Evolutionary conservation across 306 rosid species (phyloP).

Genomic region (Acacia acuminata): DNA sequence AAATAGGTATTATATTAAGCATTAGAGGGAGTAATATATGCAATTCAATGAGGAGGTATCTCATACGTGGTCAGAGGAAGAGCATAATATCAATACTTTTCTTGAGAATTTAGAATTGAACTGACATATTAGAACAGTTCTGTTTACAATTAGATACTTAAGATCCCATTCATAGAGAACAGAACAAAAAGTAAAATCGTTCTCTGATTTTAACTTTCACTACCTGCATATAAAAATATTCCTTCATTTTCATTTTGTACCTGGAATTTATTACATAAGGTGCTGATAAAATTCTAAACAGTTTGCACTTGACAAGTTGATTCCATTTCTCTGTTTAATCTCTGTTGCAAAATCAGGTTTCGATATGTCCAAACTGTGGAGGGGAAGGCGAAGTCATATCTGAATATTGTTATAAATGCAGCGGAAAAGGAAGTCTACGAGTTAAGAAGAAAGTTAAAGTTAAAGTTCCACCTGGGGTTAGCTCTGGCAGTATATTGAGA

Average conservation of each 20-base stretch:
- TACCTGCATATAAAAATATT: constrained; percentile 14
- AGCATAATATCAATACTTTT: not conserved
- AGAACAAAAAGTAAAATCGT: not conserved
- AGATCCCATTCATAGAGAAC: not conserved
- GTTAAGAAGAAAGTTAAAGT: constrained; percentile 87
- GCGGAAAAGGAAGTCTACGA: constrained; percentile 82
- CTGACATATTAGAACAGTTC: not conserved
- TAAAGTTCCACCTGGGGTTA: constrained; percentile 93
- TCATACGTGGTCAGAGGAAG: not conserved
- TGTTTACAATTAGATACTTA: not conserved
- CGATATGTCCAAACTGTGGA: constrained; percentile 87
- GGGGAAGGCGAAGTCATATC: constrained; percentile 94
- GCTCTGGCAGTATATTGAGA: constrained; percentile 88
- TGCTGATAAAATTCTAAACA: constrained; percentile 1
- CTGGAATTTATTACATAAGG: constrained; percentile 15
- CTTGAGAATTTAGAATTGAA: not conserved
- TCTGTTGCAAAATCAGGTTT: constrained; percentile 59
- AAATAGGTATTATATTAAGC: too few species aligned
- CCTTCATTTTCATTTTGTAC: constrained; percentile 30
- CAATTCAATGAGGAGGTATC: not conserved
- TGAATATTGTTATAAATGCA: constrained; percentile 88
- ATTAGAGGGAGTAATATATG: not conserved
- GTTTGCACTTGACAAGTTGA: not conserved
- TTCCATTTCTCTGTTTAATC: constrained; percentile 11
- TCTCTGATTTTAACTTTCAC: constrained; percentile 18